Base-by-base conservation (phyloP, 176 grass and related monocot species). In the Zoysia pacifica region DNA sequence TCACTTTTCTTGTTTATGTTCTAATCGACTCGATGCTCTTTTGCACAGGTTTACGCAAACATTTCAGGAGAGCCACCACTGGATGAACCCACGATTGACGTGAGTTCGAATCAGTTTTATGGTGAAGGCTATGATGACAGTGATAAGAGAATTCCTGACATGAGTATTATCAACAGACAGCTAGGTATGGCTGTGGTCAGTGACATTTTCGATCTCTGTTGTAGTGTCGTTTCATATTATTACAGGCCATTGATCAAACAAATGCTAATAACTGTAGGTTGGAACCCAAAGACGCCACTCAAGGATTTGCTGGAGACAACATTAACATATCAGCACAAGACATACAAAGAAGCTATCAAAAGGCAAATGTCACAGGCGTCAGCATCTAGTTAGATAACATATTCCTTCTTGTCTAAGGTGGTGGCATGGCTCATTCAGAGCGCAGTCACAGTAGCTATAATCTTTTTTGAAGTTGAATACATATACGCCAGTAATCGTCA, bases 121-220 rank as follows among this genome's bases (percentile, higher is more conserved):
- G 95, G 92, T n/a, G 90, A 98, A 86, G 96, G 96, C 71, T 98
- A 98, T 10, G 96, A 93, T 69, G 96, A 94, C 52, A 98, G 96
- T 49, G 96, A 98, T 76, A 94, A 94, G 72, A 82, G 92, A 37
- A 98, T 93, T 36, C 92, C 96, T 2, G 84, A 93, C 78, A 94
- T 98, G 96, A 93, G 78, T 35, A 92, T 93, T 71, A 93, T 98
- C 75, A 94, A 94, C 85, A 94, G 81, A 62, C 88, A 98, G 86
- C 96, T 98, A 81, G 92, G 92, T 94, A 97, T 60, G 16, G 58
- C 42, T 53, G 7, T 50, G 28, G 28, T 51, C 20, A 40, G 5
- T 67, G 5, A 36, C 37, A 0, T 36, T 18, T 43, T 69, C 1
- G 65, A 18, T 2, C 42, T 62, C 28, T 28, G 28, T 28, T 0